These are phyloP conservation scores for Stramenopiles sp. DNA, from an alignment of 352 stramenopile genomes.

Conservation along the genomic window DNA sequence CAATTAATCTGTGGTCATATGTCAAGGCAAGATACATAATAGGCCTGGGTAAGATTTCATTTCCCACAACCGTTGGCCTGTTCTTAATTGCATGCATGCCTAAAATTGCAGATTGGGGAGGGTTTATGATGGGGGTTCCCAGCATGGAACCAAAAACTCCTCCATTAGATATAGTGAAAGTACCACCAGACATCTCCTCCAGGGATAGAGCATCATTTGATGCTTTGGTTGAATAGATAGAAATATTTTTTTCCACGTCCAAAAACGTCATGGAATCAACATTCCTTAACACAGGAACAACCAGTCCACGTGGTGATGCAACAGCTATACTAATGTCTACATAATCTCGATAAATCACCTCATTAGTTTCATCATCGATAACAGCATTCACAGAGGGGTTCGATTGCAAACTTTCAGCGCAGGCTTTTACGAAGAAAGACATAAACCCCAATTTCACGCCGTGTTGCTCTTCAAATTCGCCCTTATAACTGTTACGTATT, in stretches of 20 bases:
- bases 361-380: slow-evolving; percentile 90
- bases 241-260: no score
- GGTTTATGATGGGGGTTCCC: slow-evolving; percentile 98
- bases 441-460: slow-evolving; percentile 96
- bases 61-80: slow-evolving; percentile 67
- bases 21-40: slow-evolving; percentile 99
- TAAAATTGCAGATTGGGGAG: slow-evolving; percentile 91
- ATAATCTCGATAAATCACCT: slow-evolving; percentile 97
- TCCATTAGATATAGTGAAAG: slow-evolving; percentile 98
- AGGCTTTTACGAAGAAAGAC: slow-evolving; percentile 90
- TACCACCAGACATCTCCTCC: slow-evolving; percentile 85
- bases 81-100: slow-evolving; percentile 98
- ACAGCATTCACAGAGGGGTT: slow-evolving; percentile 87
- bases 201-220: no score
- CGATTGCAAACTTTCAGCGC: slow-evolving; percentile 62
- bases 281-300: slow-evolving; percentile 95
- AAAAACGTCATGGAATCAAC: slow-evolving; percentile 68
- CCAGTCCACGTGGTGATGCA: slow-evolving; percentile 73
- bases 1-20: slow-evolving; percentile 96
- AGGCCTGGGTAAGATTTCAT: slow-evolving; percentile 79
- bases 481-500: slow-evolving; percentile 62
- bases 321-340: slow-evolving; percentile 94
- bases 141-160: slow-evolving; percentile 94
- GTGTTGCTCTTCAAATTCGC: slow-evolving; percentile 84
- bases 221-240: no score